Evolutionary conservation across 2,329 filamentous ascomycete species (phyloP), one percentile per base, ranked within the genome.

Genomic region (Trichophaea hybrida): DNA sequence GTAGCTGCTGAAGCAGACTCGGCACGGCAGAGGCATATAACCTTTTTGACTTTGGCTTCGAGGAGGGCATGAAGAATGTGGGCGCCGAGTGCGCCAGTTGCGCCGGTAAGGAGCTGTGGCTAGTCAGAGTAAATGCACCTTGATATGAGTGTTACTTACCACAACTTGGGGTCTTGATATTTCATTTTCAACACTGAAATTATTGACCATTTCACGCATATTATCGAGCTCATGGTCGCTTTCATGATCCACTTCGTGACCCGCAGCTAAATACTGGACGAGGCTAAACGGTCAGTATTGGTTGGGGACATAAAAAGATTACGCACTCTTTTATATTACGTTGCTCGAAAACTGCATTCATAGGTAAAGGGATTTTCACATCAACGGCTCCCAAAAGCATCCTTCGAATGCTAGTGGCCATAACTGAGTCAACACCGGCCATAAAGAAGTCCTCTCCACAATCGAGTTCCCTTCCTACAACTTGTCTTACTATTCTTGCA

Each of bases 341-440:
- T 58, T 76, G 76, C 60, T 84, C 79, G 63, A 83, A 82, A 0
- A 84, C 75, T 1, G 83, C 68, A 59, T 80, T 83, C 61, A 78
- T 71, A 0, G 81, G 79, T 1, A 83, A 67, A 0, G 52, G 32
- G 0, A 15, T 37, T 1, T 59, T 56, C 0, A 46, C 44, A 0
- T 60, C 31, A 70, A 70, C 0, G 24, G 57, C 63, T 34, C 71
- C 66, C 1, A 74, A 65, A 2, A 70, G 49, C 48, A 55, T 24
- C n/a, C 69, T 71, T 13, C 77, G 70, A 17, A 83, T 74, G 58
- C 77, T 77, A 61, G 80, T 76, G 56, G 76, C 78, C 0, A 76
- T 75, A 1, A 80, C 76, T 0, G 82, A 85, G 67, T 84, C 80
- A 0, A 84, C 75, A 0, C 81, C 80, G 62, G 77, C 76, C 0